Conservation (phyloP, 1,284 basidiomycete genomes). For the Pholiota adiposa region DNA sequence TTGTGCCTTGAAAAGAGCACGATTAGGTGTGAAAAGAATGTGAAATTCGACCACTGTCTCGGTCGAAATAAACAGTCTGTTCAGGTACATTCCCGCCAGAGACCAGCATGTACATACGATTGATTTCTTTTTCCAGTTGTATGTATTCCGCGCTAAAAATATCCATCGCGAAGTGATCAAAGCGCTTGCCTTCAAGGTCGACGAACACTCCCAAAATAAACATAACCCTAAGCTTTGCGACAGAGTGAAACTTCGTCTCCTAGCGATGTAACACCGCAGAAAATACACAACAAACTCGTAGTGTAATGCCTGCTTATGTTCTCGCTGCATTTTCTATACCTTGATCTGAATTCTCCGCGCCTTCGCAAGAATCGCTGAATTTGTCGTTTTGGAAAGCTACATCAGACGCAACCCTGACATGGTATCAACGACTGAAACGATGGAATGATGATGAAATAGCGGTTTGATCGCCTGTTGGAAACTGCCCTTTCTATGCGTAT, state of each 20-base stretch:
- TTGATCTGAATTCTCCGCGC: neutral
- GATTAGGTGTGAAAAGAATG: neutral
- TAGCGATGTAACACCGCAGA: neutral
- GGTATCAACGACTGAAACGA: constrained; percentile 16
- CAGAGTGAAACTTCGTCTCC: constrained; percentile 1
- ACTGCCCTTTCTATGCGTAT: constrained; percentile 9
- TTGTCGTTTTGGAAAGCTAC: neutral
- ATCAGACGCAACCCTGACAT: constrained; percentile 2
- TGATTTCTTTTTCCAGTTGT: neutral
- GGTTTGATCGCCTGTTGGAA: constrained; percentile 17
- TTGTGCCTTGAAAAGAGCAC: too few relatives aligned
- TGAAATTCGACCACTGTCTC: neutral
- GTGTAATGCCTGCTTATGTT: too few relatives aligned
- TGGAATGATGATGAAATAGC: constrained; percentile 21
- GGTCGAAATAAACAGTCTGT: neutral
- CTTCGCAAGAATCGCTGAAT: neutral
- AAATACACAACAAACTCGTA: neutral
- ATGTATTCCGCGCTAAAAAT: neutral
- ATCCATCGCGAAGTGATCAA: neutral
- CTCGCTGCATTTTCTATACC: too few relatives aligned
- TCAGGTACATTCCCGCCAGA: neutral
- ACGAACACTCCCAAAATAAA: neutral
- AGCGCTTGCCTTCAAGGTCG: neutral
- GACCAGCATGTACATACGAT: neutral
- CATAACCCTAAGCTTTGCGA: neutral